A percentile compares a stretch with the other conserved stretches of the same genome.
Conservation (phyloP, 768 basidiomycete species). For the Russula ochroleuca region DNA sequence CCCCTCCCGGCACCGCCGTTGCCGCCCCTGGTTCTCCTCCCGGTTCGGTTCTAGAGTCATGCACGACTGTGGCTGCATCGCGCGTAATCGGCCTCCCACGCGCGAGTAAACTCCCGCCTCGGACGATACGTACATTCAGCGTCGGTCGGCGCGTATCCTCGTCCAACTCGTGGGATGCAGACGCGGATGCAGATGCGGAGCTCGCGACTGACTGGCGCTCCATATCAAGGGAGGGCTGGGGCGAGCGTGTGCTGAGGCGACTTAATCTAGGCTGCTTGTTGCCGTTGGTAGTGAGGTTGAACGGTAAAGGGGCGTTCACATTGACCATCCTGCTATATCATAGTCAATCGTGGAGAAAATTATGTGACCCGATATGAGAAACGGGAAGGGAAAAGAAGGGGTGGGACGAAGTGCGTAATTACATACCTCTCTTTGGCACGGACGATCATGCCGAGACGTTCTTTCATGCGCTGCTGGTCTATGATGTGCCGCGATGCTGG, state of each 20-base stretch:
- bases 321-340: slow-evolving; percentile 63
- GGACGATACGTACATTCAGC: slow-evolving; percentile 34
- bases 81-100: slow-evolving; percentile 26
- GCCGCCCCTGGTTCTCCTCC: not conserved
- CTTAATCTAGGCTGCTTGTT: slow-evolving; percentile 18
- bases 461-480: slow-evolving; percentile 49
- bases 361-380: not conserved
- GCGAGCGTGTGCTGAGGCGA: slow-evolving; percentile 28
- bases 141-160: slow-evolving; percentile 32
- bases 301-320: slow-evolving; percentile 55
- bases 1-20: not conserved
- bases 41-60: not conserved
- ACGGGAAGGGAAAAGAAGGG: not conserved
- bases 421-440: slow-evolving; percentile 61
- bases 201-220: slow-evolving; percentile 31
- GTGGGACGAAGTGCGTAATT: slow-evolving; percentile 22
- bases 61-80: not conserved
- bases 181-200: slow-evolving; percentile 33
- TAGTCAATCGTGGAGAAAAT: not conserved
- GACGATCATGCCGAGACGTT: slow-evolving; percentile 51
- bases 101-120: slow-evolving; percentile 27
- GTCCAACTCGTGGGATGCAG: slow-evolving; percentile 33
- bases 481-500: slow-evolving; percentile 30
- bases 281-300: slow-evolving; percentile 45
- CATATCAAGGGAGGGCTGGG: slow-evolving; percentile 32